A percentile compares a stretch with the other conserved stretches of the same genome.
Evolutionary conservation across 2,329 filamentous ascomycete genomes (phyloP).

Genomic region (Aciculosporium take): DNA sequence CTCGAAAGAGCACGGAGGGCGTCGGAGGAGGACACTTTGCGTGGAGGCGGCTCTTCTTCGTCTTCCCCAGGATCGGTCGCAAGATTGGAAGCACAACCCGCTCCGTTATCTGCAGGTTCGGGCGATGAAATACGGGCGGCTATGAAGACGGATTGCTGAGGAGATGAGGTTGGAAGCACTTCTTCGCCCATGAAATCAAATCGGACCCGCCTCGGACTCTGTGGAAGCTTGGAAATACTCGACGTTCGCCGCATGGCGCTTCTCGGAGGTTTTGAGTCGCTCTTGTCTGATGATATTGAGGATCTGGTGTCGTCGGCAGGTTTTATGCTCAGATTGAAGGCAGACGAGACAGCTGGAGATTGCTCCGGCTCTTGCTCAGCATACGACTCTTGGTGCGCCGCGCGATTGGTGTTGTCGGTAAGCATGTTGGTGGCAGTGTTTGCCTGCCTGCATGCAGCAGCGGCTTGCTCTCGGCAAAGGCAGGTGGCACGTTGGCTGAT

Average conservation of each 20-base stretch:
- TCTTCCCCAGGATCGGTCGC: conserved; percentile 26
- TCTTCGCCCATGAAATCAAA: conserved; percentile 47
- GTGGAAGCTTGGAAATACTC: conserved; percentile 32
- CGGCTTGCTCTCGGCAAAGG: conserved; percentile 3
- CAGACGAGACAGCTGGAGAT: conserved; percentile 19
- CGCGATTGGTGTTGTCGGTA: neutral
- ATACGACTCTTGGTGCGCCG: neutral
- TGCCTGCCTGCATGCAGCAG: conserved; percentile 5
- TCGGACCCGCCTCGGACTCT: conserved; percentile 46
- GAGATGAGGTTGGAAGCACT: conserved; percentile 45
- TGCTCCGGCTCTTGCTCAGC: conserved; percentile 6
- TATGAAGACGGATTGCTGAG: conserved; percentile 24
- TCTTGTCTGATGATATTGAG: conserved; percentile 38
- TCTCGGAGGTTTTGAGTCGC: conserved; percentile 33
- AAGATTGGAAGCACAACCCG: conserved; percentile 18
- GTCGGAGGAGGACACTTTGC: conserved; percentile 42
- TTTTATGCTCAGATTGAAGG: conserved; percentile 16
- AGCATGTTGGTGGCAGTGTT: neutral
- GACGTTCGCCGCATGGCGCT: conserved; percentile 45
- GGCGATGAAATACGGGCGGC: conserved; percentile 14
- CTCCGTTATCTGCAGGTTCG: conserved; percentile 13
- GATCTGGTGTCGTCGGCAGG: conserved; percentile 34
- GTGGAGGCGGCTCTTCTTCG: conserved; percentile 28
- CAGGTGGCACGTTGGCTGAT: neutral
- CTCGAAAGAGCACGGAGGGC: conserved; percentile 37